Percentiles rank a stretch among this genome's conserved stretches.
Conservation (phyloP, 1,284 basidiomycete species). For the Sporisorium graminicola region DNA sequence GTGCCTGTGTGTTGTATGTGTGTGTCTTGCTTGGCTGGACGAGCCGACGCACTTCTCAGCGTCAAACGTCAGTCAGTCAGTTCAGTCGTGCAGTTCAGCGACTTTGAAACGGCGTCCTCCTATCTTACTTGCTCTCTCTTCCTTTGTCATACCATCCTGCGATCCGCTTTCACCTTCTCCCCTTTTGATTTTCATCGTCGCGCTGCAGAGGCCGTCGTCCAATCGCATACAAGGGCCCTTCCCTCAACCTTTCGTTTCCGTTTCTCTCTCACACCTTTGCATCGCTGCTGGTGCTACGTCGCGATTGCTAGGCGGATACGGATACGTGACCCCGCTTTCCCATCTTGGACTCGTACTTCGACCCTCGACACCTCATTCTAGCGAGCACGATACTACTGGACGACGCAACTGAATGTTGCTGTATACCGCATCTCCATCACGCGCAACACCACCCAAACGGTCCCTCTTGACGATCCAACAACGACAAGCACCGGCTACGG, state of each 20-base stretch:
- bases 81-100: too few species aligned
- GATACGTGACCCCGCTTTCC: not conserved
- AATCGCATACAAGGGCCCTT: constrained; percentile 11
- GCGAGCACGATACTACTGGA: not conserved
- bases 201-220: not conserved
- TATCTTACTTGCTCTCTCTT: not conserved
- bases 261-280: not conserved
- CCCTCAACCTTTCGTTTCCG: not conserved
- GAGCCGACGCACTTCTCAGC: not conserved
- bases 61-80: too few species aligned
- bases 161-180: not conserved
- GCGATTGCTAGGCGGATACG: not conserved
- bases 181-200: not conserved
- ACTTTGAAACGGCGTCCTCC: not conserved
- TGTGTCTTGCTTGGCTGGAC: not conserved
- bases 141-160: not conserved
- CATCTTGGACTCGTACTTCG: not conserved
- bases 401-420: too few species aligned
- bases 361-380: not conserved
- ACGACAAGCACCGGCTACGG: not conserved
- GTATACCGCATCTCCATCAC: too few species aligned
- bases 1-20: not conserved
- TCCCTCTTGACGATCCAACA: not conserved
- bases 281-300: not conserved
- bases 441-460: not conserved